phyloP scores from a whole-genome alignment of 2,329 filamentous ascomycete genomes.

The Pestalotiopsis sp. region DNA sequence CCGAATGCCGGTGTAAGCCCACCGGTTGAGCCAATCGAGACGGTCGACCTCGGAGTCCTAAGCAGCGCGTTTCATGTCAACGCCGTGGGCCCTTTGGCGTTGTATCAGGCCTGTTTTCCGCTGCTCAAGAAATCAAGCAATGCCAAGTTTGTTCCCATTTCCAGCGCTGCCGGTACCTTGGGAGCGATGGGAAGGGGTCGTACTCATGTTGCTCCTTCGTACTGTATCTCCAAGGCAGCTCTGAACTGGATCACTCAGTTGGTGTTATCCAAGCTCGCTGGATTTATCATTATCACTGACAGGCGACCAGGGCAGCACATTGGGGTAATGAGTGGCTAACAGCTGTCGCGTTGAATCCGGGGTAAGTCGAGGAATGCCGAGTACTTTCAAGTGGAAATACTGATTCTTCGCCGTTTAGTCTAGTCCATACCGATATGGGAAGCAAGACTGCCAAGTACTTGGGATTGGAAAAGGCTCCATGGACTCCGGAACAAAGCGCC shows the following conservation, averaged over 20 bases:
- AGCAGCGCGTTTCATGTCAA: conserved; percentile 30
- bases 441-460: conserved; percentile 19
- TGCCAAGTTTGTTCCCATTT: conserved; percentile 35
- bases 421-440: conserved; percentile 21
- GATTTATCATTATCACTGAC: background rate
- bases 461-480: conserved; percentile 21
- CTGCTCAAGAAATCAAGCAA: conserved; percentile 31
- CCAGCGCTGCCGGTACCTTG: conserved; percentile 29
- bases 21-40: conserved; percentile 28
- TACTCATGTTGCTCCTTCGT: conserved; percentile 23
- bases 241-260: conserved; percentile 33
- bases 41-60: conserved; percentile 30
- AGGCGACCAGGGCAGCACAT: conserved; percentile 16
- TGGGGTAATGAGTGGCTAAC: conserved; percentile 20
- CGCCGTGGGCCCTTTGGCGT: conserved; percentile 31
- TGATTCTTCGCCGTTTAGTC: background rate
- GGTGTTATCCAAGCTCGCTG: background rate
- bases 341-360: conserved; percentile 18
- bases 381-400: background rate
- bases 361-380: conserved; percentile 14
- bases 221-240: conserved; percentile 33
- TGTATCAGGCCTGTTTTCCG: conserved; percentile 33
- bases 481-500: conserved; percentile 22
- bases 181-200: conserved; percentile 19
- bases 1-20: conserved; percentile 37